Evolutionary conservation across 306 rosid species (phyloP), one percentile per base, ranked within the genome.

Genomic region (Malus asiatica): DNA sequence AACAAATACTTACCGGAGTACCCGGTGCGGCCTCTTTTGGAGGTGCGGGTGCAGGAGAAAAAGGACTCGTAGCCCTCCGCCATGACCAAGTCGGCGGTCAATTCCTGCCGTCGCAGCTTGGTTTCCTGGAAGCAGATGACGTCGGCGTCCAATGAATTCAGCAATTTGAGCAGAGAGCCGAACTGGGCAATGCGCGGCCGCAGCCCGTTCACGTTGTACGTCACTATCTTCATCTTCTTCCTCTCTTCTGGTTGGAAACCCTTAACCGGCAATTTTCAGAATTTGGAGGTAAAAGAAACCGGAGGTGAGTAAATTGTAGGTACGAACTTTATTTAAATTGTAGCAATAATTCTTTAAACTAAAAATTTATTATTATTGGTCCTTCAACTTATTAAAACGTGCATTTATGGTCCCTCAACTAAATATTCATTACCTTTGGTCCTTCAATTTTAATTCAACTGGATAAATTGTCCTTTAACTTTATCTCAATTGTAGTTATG

Each of bases 101-200:
- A 45, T 68, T 95, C 99, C 78, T 86, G 93, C 68, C 90, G 72
- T 44, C 96, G 77, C 57, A 95, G 83, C 74, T 95, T 92, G 4
- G 97, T 95, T 78, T 95, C 99, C 91, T 90, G 99, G 67, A 95
- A 85, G 81, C 97, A 95, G 58, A 95, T 76, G 76, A 95, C 79
- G 68, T 92, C 97, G 44, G 97, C 97, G 70, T 89, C 97, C 80
- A 95, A 86, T 20, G 97, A 95, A 73, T 88, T 83, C 1, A 95
- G 96, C 13, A 95, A 81, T 76, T 95, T 95, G 16, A 78, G 87
- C 29, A 95, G 97, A 68, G 97, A 90, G 13, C 99, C 96, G 76
- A 90, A 90, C 86, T 95, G 99, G 15, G 91, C 82, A 76, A 90
- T 87, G 68, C 99, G 90, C 55, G 86, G 96, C 75, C 96, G 79